Percentiles rank a stretch among this genome's conserved stretches.
phyloP scores from a whole-genome alignment of 1,284 basidiomycete species.

The Cronartium ribicola region DNA sequence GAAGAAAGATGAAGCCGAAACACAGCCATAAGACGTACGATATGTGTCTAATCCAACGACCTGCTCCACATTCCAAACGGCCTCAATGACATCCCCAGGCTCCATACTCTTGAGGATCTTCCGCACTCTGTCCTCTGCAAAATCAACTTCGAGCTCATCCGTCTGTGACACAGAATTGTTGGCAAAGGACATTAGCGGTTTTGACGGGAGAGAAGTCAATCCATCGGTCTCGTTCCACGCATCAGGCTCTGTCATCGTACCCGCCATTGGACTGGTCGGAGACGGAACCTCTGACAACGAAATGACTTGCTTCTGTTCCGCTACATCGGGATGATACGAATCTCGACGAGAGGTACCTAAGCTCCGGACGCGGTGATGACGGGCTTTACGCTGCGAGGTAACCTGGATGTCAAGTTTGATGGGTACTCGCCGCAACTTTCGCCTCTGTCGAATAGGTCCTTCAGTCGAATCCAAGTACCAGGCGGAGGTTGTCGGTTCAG shows the following conservation, averaged over 20 bases:
- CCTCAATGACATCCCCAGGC: conserved; percentile 83
- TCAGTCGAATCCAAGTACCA: conserved; percentile 49
- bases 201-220: conserved; percentile 47
- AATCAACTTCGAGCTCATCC: conserved; percentile 12
- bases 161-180: conserved; percentile 47
- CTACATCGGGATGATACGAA: conserved; percentile 41
- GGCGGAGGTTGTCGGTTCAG: conserved; percentile 11
- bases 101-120: conserved; percentile 61
- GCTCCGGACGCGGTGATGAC: conserved; percentile 37
- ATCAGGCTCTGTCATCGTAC: conserved; percentile 53
- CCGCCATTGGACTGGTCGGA: conserved; percentile 31
- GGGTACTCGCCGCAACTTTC: conserved; percentile 47
- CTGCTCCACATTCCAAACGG: conserved; percentile 57
- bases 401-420: conserved; percentile 15
- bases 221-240: conserved; percentile 55
- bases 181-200: not conserved
- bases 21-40: conserved; percentile 30
- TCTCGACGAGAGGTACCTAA: conserved; percentile 40
- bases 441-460: conserved; percentile 48
- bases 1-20: conserved; percentile 46
- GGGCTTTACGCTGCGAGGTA: conserved; percentile 21
- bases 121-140: conserved; percentile 64
- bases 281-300: conserved; percentile 10
- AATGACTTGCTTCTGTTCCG: not conserved
- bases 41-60: conserved; percentile 40